Conservation (phyloP, 768 basidiomycete species). For the Candolleomyces efflorescens region DNA sequence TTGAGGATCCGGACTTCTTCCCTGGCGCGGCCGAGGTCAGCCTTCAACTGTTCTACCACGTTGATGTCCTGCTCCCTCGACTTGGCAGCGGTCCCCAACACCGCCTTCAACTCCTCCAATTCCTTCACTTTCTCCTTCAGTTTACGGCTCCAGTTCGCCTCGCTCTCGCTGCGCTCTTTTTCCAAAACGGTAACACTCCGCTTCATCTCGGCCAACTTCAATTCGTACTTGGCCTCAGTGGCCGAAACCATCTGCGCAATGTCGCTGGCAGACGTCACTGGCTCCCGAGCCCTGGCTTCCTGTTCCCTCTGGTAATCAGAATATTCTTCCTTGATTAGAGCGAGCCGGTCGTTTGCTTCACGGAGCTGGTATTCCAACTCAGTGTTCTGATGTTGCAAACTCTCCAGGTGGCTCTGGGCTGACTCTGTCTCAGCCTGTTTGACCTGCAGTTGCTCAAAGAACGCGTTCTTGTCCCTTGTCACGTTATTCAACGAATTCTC, state of each 20-base stretch:
- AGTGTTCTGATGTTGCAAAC: slow-evolving; percentile 69
- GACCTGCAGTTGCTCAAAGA: slow-evolving; percentile 85
- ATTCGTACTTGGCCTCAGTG: slow-evolving; percentile 73
- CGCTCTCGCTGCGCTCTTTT: slow-evolving; percentile 80
- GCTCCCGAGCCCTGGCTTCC: slow-evolving; percentile 40
- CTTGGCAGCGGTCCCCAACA: slow-evolving; percentile 54
- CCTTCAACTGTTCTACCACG: slow-evolving; percentile 44
- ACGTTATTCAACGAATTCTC: slow-evolving; percentile 69
- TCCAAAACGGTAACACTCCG: slow-evolving; percentile 61
- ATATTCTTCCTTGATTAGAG: slow-evolving; percentile 69
- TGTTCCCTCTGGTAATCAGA: slow-evolving; percentile 59
- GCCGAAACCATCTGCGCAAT: slow-evolving; percentile 70
- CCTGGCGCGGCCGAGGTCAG: slow-evolving; percentile 50
- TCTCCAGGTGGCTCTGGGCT: slow-evolving; percentile 69
- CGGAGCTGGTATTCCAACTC: slow-evolving; percentile 86
- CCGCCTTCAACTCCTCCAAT: slow-evolving; percentile 63
- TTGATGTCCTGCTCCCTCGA: slow-evolving; percentile 62
- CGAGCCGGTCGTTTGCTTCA: slow-evolving; percentile 70
- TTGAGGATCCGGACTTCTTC: slow-evolving; percentile 45
- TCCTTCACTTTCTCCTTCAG: slow-evolving; percentile 75
- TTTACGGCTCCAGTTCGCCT: slow-evolving; percentile 87
- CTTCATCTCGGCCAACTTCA: slow-evolving; percentile 67
- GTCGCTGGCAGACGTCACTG: slow-evolving; percentile 54
- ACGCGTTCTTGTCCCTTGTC: slow-evolving; percentile 66
- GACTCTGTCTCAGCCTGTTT: slow-evolving; percentile 91